Conservation (phyloP, 2,329 filamentous ascomycete species). For the Fusarium bactridioides region DNA sequence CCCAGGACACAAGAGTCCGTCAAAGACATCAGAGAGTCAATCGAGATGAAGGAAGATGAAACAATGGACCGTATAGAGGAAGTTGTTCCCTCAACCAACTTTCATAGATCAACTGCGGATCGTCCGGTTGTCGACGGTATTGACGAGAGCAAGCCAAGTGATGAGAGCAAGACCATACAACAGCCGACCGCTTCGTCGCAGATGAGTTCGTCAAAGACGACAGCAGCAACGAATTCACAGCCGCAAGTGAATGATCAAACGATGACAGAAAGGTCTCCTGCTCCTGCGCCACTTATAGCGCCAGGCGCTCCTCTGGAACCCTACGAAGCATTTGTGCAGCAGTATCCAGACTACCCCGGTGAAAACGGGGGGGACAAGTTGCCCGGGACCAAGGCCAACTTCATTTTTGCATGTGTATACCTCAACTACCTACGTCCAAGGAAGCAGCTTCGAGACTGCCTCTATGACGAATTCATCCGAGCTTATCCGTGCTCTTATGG, state of each 20-base stretch:
- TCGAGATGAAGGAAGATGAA: conserved; percentile 28
- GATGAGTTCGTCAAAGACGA: not conserved
- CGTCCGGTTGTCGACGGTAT: not conserved
- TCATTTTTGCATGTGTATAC: conserved; percentile 56
- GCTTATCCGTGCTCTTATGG: conserved; percentile 53
- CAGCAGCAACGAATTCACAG: not conserved
- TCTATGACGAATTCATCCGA: conserved; percentile 63
- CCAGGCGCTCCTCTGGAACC: conserved; percentile 33
- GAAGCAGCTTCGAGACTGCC: conserved; percentile 49
- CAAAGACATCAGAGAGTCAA: conserved; percentile 30
- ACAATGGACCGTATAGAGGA: conserved; percentile 3
- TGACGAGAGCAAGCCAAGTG: not conserved
- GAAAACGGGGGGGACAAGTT: conserved; percentile 40
- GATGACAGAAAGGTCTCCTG: not conserved
- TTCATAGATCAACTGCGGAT: not conserved
- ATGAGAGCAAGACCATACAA: not conserved
- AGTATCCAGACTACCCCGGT: conserved; percentile 56
- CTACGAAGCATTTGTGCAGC: conserved; percentile 49
- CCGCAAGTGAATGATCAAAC: not conserved
- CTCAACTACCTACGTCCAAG: conserved; percentile 50
- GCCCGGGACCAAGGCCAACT: conserved; percentile 49
- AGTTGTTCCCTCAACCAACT: conserved; percentile 8
- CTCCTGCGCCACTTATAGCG: not conserved
- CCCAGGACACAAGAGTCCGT: conserved; percentile 28
- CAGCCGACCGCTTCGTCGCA: not conserved